Percentiles rank a stretch among this genome's conserved stretches.
Conservation (phyloP, 2,329 filamentous ascomycete species). For the Neodidymelliopsis sp. region DNA sequence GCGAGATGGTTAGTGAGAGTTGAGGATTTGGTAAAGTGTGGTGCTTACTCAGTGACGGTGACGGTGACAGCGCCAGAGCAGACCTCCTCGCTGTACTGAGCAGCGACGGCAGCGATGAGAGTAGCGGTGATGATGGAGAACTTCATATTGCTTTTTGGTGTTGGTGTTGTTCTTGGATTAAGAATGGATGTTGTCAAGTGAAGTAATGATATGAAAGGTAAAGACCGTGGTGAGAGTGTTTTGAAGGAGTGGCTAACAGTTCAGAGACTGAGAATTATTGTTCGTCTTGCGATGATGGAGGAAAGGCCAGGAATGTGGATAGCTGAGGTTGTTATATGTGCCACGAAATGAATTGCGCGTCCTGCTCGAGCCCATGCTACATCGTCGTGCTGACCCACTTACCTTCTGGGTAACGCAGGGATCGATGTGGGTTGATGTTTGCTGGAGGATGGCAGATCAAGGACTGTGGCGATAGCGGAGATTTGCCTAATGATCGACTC, state of each 20-base stretch:
- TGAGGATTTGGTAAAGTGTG: background rate
- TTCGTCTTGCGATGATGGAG: constrained; percentile 14
- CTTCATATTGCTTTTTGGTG: constrained; percentile 36
- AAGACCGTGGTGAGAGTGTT: constrained; percentile 11
- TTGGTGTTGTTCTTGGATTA: constrained; percentile 8
- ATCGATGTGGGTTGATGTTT: constrained; percentile 1
- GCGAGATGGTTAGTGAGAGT: constrained; percentile 4
- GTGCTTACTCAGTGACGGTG: constrained; percentile 41
- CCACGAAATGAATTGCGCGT: constrained; percentile 18
- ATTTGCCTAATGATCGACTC: constrained; percentile 20
- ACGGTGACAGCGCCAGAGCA: constrained; percentile 35
- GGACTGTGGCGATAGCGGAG: constrained; percentile 24
- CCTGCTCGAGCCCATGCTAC: constrained; percentile 6
- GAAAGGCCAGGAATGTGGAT: constrained; percentile 7
- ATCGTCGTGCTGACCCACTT: constrained; percentile 6
- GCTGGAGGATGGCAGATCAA: constrained; percentile 9
- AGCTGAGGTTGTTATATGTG: constrained; percentile 9
- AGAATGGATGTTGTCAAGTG: constrained; percentile 14
- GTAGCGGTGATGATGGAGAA: constrained; percentile 40
- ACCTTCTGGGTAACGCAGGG: constrained; percentile 5
- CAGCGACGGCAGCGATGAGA: constrained; percentile 35
- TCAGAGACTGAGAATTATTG: constrained; percentile 13
- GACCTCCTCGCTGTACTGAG: constrained; percentile 27
- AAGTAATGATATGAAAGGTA: constrained; percentile 10
- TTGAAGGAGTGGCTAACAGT: constrained; percentile 17